phyloP scores from a whole-genome alignment of 176 grass and related monocot genomes.

The Oropetium thomaeum region DNA sequence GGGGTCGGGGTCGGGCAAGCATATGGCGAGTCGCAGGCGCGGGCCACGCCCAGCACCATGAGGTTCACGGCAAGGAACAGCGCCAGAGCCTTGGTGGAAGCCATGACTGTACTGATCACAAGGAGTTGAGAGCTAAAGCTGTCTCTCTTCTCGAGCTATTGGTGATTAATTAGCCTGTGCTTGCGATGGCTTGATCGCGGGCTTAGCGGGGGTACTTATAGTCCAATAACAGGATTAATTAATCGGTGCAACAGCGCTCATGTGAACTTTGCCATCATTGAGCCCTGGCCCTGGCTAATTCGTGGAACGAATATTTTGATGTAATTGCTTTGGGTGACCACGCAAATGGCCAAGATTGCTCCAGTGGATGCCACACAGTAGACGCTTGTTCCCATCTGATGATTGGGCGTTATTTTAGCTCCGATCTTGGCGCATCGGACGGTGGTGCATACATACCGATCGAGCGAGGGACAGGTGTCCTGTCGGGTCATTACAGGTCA shows the following conservation, averaged over 20 bases:
- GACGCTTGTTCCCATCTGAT: slow-evolving; percentile 3
- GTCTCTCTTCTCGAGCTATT: neutral
- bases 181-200: slow-evolving; percentile 1
- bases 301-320: neutral
- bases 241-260: neutral
- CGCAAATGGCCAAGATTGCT: slow-evolving; percentile 18
- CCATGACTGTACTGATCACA: slow-evolving; percentile 13
- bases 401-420: slow-evolving; percentile 29
- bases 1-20: slow-evolving; percentile 15
- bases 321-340: too few relatives aligned
- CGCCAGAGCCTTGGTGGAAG: slow-evolving; percentile 33
- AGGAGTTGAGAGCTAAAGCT: neutral
- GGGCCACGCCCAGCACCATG: slow-evolving; percentile 19
- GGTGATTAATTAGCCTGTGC: neutral
- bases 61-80: slow-evolving; percentile 39
- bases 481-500: neutral
- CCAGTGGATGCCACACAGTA: neutral
- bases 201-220: slow-evolving; percentile 20
- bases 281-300: neutral
- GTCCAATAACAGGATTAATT: neutral
- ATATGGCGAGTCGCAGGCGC: neutral
- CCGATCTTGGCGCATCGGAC: slow-evolving; percentile 3
- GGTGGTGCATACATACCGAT: neutral
- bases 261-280: slow-evolving; percentile 15
- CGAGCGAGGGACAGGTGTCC: too few relatives aligned